Evolutionary conservation across 805 yeast genomes (phyloP), one percentile per base, ranked within the genome.

Genomic region (Pichia kluyveri): DNA sequence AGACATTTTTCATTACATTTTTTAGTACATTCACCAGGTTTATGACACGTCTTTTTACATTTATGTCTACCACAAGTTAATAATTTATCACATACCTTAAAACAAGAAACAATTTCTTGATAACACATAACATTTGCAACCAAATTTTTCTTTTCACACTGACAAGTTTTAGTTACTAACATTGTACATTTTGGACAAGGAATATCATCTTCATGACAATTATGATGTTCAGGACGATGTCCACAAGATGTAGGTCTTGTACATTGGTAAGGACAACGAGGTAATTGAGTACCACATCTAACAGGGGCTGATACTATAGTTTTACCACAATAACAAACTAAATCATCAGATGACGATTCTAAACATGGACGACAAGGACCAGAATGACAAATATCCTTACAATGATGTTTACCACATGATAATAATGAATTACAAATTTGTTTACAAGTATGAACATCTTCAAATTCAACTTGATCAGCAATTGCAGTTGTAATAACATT

Each of bases 341-440:
- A 67, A 60, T 87, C 96, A 18, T 85, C 87, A 39, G 81, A 77
- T n/a, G 84, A 75, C 6, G 91, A 82, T 58, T 86, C 95, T 43
- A 85, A 61, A 61, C 96, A 87, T 12, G 89, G 84, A 4, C 80
- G 76, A 65, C 96, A 87, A 3, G 83, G 75, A 0, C 96, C 96
- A 14, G 77, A 68, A 62, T 87, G 96, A 56, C 95, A 87, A 26
- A 80, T 74, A 54, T 80, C 76, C 41, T 72, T 71, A 62, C 96
- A 87, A 38, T 70, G 58, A 61, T 87, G 96, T 40, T 61, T 57
- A 0, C 81, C 82, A 67, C 96, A 87, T 18, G 77, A 60, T 45
- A 84, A 68, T 49, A 75, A 59, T 54, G 79, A 72, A 58, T 77
- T 78, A 64, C 96, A 87, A 2, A 73, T 72, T 47, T 72, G 70